Evolutionary conservation across 2,329 filamentous ascomycete genomes (phyloP), one percentile per base, ranked within the genome.

Genomic region (Ophiocordyceps australis): DNA sequence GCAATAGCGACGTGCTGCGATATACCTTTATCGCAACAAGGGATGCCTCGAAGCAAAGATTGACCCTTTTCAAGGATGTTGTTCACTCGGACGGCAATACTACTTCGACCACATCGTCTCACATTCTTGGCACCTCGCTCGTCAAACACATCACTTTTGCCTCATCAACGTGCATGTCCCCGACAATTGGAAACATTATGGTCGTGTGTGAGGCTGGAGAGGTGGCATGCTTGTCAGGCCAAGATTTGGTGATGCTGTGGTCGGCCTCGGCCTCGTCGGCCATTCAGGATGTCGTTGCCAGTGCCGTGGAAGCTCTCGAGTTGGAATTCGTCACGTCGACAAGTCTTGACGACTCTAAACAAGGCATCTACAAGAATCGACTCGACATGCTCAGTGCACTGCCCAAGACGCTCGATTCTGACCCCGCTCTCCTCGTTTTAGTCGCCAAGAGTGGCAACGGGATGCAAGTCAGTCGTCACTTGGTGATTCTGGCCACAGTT

Each of bases 1-100:
- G 54, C 14, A 52, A 48, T 28, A 57, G 48, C 33, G 57, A 60
- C 30, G 49, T 65, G 17, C 54, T 59, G 21, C 59, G 71, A 36
- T 68, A 68, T 38, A 75, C 71, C 3, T 75, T 74, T 36, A 57
- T 65, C 22, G 62, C 68, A 7, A 72, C 64, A 1, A 49, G 52
- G 30, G 54, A 64, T 26, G 48, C 51, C 2, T 45, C 53, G 2
- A 50, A 56, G 19, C 50, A 56, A 20, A 63, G 64, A 38, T 50
- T 75, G 19, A 65, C 63, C 2, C 45, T 74, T 3, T 74, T 74
- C 48, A 64, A 59, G 37, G 69, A 75, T 35, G 48, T 55, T 4
- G 56, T 63, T 8, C 57, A 59, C 20, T 50, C 52, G 5, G 54
- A 61, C 14, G 59, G 59, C 30, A 59, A 62, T 32, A 64, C 62